Evolutionary conservation across 2,329 filamentous ascomycete species (phyloP).

Genomic region (Fusarium ramigenum): DNA sequence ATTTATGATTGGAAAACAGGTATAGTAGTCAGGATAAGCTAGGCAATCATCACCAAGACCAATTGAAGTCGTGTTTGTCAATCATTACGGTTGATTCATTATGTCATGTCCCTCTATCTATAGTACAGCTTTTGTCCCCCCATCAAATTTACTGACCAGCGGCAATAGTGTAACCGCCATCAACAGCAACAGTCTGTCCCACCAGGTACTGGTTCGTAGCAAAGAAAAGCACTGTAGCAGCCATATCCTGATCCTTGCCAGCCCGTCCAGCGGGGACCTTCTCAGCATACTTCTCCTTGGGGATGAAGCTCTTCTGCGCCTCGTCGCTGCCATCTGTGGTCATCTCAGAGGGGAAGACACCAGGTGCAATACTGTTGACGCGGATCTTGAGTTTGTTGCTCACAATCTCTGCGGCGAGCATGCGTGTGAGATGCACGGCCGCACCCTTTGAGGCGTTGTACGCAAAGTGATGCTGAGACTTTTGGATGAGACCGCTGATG

Average conservation of each 20-base stretch:
- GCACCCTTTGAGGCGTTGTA: slow-evolving; percentile 74
- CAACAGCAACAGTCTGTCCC: slow-evolving; percentile 55
- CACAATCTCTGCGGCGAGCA: slow-evolving; percentile 70
- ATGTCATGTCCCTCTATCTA: neutral
- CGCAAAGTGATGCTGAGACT: slow-evolving; percentile 70
- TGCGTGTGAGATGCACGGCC: slow-evolving; percentile 70
- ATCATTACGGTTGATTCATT: neutral
- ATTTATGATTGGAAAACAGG: too few relatives aligned
- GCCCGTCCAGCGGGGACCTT: slow-evolving; percentile 74
- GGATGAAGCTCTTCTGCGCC: slow-evolving; percentile 67
- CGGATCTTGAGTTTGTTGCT: slow-evolving; percentile 70
- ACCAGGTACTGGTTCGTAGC: slow-evolving; percentile 56
- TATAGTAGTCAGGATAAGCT: too few relatives aligned
- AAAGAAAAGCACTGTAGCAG: slow-evolving; percentile 69
- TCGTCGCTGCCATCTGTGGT: slow-evolving; percentile 61
- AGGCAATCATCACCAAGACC: too few relatives aligned
- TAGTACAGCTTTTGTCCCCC: neutral
- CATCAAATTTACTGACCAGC: slow-evolving; percentile 39
- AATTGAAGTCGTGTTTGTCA: neutral
- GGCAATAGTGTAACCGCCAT: slow-evolving; percentile 55
- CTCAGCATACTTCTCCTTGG: slow-evolving; percentile 63
- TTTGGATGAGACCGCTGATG: slow-evolving; percentile 71
- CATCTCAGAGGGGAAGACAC: slow-evolving; percentile 78
- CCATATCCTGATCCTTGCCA: slow-evolving; percentile 76
- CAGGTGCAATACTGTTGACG: slow-evolving; percentile 77